A percentile compares a stretch with the other conserved stretches of the same genome.
phyloP scores from a whole-genome alignment of 2,329 filamentous ascomycete genomes.

The Cercospora sp. region DNA sequence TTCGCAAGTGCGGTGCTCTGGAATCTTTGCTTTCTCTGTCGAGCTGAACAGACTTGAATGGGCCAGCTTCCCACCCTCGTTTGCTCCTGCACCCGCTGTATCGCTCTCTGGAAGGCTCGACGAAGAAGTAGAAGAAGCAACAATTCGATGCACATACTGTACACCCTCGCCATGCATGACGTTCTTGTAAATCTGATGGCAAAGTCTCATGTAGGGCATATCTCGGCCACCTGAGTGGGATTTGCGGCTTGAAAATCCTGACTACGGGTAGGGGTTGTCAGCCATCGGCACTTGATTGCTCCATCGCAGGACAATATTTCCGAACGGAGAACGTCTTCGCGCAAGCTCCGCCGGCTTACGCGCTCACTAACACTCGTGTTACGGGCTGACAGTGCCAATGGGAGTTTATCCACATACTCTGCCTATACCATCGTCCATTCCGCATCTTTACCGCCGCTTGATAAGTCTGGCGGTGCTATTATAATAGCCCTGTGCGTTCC shows the following conservation, averaged over 20 bases:
- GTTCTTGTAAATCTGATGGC: not conserved
- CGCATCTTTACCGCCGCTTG: too few relatives aligned
- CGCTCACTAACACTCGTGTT: not conserved
- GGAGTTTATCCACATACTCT: too few relatives aligned
- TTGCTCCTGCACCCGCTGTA: not conserved
- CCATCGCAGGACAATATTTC: not conserved
- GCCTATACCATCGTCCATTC: too few relatives aligned
- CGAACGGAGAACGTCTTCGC: not conserved
- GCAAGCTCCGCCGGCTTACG: not conserved
- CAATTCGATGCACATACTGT: not conserved
- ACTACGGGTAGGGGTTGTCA: not conserved
- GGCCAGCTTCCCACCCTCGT: not conserved
- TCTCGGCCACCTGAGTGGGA: not conserved
- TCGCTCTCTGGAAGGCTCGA: not conserved
- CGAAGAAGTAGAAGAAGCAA: not conserved
- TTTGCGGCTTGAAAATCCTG: not conserved
- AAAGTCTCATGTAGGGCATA: not conserved
- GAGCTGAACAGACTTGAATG: not conserved
- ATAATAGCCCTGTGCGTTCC: too few relatives aligned
- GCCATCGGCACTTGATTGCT: not conserved
- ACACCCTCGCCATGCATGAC: not conserved
- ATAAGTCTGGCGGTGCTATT: too few relatives aligned
- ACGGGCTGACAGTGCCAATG: not conserved
- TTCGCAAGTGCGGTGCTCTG: not conserved
- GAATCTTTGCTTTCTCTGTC: not conserved